Evolutionary conservation across 495 filamentous ascomycete genomes (phyloP), one percentile per base, ranked within the genome.

Genomic region (Pseudevernia furfuracea): DNA sequence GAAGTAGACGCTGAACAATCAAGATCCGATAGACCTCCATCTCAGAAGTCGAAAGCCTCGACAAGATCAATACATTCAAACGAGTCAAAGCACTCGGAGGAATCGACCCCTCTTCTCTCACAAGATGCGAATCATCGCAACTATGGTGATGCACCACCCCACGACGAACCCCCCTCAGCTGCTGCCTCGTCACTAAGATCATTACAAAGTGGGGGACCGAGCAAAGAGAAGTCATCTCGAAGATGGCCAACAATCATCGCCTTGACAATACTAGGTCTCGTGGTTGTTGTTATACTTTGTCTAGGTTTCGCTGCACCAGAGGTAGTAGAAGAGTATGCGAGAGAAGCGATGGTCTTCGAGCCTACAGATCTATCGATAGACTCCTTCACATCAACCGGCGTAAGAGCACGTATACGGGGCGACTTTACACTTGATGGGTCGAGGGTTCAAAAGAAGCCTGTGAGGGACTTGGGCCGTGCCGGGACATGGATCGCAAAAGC

Each of bases 351-450:
- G 28, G 83, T 92, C 7, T 83, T 97, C 67, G 83, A 92, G 66
- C 87, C 94, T 0, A 89, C 85, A 4, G 85, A 85, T 70, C 76
- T 98, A 9, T 90, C 91, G 2, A 84, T 98, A 60, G 87, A 92
- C 55, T 89, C 85, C 10, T 87, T 95, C 59, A 97, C 92, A 0
- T 66, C 81, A 10, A 79, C 83, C 59, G 95, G 94, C 1, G 83
- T 96, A 15, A 83, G 79, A 55, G 87, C 88, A 59, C 86, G 90
- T 64, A 79, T 98, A 36, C 85, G 89, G 68, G 92, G 89, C 2
- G 85, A 88, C 23, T 89, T 97, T 63, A 76, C 78, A 19, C 82
- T 98, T 56, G 91, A 97, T 71, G 89, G 87, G 0, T 78, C 77
- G 49, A 84, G 87, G 44, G 90, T 96, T 14, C 74, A 80, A 68